Base-by-base conservation (phyloP, 225 moss, liverwort and hornwort species). In the Antitrichia curtipendula region DNA sequence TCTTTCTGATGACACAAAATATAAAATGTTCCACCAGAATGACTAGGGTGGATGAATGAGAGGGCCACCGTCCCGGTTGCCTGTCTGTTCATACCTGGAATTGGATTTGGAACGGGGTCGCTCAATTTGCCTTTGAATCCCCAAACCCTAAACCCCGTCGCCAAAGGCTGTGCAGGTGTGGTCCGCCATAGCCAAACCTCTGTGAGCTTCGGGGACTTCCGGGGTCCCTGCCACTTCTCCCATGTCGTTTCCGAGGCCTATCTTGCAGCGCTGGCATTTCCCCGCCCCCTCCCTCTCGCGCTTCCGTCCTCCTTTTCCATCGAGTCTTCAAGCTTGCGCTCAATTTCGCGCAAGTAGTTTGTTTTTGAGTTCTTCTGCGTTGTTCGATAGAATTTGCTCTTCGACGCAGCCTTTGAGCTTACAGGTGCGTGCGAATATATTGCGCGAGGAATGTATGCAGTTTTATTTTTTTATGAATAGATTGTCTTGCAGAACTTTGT, bases 241-340 rank as follows among this genome's bases (percentile, higher is more conserved):
- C 92, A 92, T 92, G 92, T 92, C 92, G 84, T 90, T 90, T 88
- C 90, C 87, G 84, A 81, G 90, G 72, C 92, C 88, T 34, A 76
- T 90, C 45, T 60, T 92, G 87, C 90, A 88, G 71, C 90, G 82
- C 82, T 90, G 87, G 87, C 90, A 88, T 88, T 90, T 90, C 23
- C 69, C 90, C 36, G 49, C 61, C n/a, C 82, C 87, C 16, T 85
- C 85, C 21, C 62, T 87, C 22, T 89, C 89, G 32, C 82, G 87
- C 68, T 85, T 90, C 61, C 90, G 90, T 45, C 84, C 80, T 59
- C 83, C 88, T 23, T 38, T 84, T 24, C 61, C 83, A 11, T 87
- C 57, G 14, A 28, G 59, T 81, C 43, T 41, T 13, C 75, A 69
- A 8, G 86, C 82, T 64, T 88, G 83, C 81, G 59, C 89, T 58